A percentile compares a stretch with the other conserved stretches of the same genome.
phyloP scores from a whole-genome alignment of 345 rosid genomes.

The Balakata baccata region DNA sequence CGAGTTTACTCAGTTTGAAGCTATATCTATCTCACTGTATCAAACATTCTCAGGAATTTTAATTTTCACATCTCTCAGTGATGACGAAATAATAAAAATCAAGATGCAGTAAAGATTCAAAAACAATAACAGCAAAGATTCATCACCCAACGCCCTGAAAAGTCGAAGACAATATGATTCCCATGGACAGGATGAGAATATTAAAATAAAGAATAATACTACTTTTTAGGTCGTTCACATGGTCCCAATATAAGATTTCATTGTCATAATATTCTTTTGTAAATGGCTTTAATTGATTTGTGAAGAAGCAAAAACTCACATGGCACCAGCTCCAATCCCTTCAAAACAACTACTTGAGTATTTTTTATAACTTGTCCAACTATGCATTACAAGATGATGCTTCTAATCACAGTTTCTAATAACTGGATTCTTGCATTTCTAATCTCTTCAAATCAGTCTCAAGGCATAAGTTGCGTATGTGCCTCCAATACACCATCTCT shows the following conservation, averaged over 20 bases:
- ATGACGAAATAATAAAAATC: not conserved
- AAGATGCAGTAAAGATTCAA: not conserved
- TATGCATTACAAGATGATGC: not conserved
- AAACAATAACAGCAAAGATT: not conserved
- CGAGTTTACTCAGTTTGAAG: not conserved
- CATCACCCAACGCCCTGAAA: not conserved
- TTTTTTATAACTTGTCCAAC: not conserved
- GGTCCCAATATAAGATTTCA: not conserved
- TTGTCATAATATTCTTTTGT: not conserved
- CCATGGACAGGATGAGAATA: not conserved
- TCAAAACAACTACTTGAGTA: not conserved
- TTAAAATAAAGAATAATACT: not conserved
- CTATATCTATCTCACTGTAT: not conserved
- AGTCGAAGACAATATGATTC: not conserved
- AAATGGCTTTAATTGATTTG: not conserved
- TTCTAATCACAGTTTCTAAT: not conserved
- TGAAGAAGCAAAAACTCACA: not conserved
- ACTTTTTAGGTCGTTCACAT: not conserved
- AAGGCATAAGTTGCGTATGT: too few relatives aligned
- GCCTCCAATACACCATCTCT: not conserved
- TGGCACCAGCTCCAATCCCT: slow-evolving; percentile 1
- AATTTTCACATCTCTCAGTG: not conserved
- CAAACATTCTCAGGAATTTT: not conserved
- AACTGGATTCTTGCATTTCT: too few relatives aligned
- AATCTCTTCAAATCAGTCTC: too few relatives aligned